Conservation (phyloP, 1,284 basidiomycete genomes). For the Sanghuangporus baumii region DNA sequence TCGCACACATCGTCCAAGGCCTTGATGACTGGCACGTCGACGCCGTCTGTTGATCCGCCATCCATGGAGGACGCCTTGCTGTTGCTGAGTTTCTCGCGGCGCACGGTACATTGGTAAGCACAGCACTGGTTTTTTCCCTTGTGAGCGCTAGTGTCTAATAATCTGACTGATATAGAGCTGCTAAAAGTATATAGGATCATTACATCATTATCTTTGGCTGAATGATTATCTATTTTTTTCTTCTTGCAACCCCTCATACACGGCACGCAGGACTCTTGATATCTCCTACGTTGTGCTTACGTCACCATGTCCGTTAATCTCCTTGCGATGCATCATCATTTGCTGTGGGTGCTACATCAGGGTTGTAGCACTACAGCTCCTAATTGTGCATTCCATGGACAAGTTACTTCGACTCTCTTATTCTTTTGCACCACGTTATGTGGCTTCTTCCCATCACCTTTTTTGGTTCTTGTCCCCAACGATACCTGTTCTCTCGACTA, state of each 20-base stretch:
- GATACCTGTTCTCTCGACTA: neutral
- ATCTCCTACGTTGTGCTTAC: neutral
- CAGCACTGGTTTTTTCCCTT: neutral
- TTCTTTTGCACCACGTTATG: neutral
- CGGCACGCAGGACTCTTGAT: neutral
- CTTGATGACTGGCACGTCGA: constrained; percentile 17
- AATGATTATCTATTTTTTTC: neutral
- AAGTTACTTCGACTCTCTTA: neutral
- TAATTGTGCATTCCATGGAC: neutral
- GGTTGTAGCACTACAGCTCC: neutral
- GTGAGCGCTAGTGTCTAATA: neutral
- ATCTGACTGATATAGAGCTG: neutral
- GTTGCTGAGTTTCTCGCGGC: constrained; percentile 63
- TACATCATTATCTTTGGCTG: neutral
- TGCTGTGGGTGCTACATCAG: neutral
- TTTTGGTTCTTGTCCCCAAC: neutral
- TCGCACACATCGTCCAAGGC: neutral
- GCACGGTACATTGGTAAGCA: constrained; percentile 45
- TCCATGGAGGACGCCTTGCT: constrained; percentile 59
- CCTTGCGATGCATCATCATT: neutral
- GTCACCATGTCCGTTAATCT: neutral
- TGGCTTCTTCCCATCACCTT: neutral
- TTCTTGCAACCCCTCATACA: neutral
- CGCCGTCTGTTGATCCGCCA: constrained; percentile 25
- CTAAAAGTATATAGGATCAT: neutral